Evolutionary conservation across 805 yeast genomes (phyloP).

Genomic region (Wickerhamiella azymoides): DNA sequence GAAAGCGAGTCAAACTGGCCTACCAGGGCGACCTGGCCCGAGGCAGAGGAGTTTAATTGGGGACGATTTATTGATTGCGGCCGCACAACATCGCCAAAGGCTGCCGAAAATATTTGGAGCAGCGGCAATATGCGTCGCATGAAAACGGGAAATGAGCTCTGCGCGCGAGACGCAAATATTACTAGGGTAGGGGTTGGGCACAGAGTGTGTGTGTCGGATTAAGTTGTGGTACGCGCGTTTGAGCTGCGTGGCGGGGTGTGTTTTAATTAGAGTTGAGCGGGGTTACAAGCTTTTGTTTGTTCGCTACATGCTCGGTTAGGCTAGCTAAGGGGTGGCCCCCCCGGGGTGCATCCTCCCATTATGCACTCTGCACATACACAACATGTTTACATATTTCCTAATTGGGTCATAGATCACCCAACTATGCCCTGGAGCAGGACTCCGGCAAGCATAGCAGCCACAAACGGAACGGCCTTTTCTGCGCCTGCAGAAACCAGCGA

Average conservation of each 20-base stretch:
- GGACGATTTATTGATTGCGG: constrained; percentile 17
- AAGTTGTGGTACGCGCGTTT: too few species aligned
- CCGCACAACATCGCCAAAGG: neutral
- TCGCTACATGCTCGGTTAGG: too few species aligned
- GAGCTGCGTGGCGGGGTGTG: too few species aligned
- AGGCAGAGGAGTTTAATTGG: constrained; percentile 13
- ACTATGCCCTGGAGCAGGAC: constrained; percentile 1
- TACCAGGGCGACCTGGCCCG: constrained; percentile 24
- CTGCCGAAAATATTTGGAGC: neutral
- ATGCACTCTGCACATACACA: neutral
- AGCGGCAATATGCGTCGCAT: constrained; percentile 1
- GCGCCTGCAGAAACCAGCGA: neutral
- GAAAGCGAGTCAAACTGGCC: constrained; percentile 31
- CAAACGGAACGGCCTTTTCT: neutral
- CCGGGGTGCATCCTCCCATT: neutral
- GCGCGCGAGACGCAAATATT: neutral
- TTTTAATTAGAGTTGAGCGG: too few species aligned
- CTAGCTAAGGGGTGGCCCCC: too few species aligned
- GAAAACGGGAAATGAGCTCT: neutral
- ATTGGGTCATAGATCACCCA: constrained; percentile 1
- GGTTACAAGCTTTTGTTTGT: too few species aligned
- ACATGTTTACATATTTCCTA: constrained; percentile 6
- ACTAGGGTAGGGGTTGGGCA: neutral
- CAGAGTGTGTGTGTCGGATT: neutral
- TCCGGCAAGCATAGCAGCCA: constrained; percentile 4